Base-by-base conservation (phyloP, 2,329 filamentous ascomycete genomes). In the Ascochyta pisi region DNA sequence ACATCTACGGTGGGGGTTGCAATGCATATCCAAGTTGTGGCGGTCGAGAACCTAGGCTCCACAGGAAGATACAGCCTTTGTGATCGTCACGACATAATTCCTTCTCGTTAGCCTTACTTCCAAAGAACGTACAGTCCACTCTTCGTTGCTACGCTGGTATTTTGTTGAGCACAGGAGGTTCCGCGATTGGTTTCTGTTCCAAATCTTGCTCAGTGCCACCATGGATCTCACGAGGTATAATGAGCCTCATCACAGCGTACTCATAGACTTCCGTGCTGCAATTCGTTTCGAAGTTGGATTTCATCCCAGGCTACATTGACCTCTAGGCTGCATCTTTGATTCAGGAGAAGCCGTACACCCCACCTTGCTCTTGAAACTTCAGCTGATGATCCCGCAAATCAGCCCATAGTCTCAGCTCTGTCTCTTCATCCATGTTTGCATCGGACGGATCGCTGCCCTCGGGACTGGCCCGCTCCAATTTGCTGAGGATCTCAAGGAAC, bases 331-430 rank as follows among this genome's bases (percentile, higher is more conserved):
- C 19, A 22, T 13, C 8, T n/a, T 8, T 9, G 9, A 15, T 23
- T 44, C 24, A 56, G 10, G 42, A 26, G 23, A 74, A 75, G 10
- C 73, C 73, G 62, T 73, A 75, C 29, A 86, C 82, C 1, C 86
- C 88, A 1, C 87, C 88, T 33, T 83, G 83, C 50, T 87, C 84
- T 8, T 86, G 84, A 69, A 92, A 91, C 53, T 87, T 86, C 59
- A 88, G 76, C 75, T 96, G 92, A 62, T 90, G 90, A 48, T 94
- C 89, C 55, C 90, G 83, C 61, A 96, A 76, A 70, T 90, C 90
- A 0, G 89, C 89, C 92, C 92, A 96, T 55, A 86, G 83, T 19
- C 85, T 81, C 63, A 95, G 75, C 74, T 95, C 91, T 48, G 89
- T 84, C 67, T 94, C 90, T 64, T 95, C 91, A 60, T 90, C 81